Evolutionary conservation across 2,329 filamentous ascomycete species (phyloP), one percentile per base, ranked within the genome.

Genomic region (Aureobasidium lini): DNA sequence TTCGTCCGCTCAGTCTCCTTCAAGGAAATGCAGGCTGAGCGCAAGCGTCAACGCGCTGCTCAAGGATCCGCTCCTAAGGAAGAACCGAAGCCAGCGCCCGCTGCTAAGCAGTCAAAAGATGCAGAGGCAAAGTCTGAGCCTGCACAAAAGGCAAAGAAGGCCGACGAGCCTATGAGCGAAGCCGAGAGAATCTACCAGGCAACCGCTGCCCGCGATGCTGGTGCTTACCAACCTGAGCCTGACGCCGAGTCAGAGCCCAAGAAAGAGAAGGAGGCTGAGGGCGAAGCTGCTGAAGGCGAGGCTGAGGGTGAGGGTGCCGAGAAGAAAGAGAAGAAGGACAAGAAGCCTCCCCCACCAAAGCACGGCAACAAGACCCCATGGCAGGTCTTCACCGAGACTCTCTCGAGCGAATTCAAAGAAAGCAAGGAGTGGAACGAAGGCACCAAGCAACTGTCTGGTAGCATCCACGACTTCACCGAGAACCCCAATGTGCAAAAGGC

Each of bases 341-440:
- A 79, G 39, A 74, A 84, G 31, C 87, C 92, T 11, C 90, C 93
- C 23, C 93, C 92, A 13, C 93, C 94, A n/a, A 93, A 92, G 18
- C 94, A 99, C 70, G 94, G 94, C 62, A 91, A 96, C 77, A 99
- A 99, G 80, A 94, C 93, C 3, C 94, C 94, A 57, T 97, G 94
- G 92, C 90, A 97, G 73, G 94, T 99, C 34, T 99, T 99, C 78
- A 90, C 90, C 70, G 94, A 99, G 71, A 99, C 94, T n/a, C 84
- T 99, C 75, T 85, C 90, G 73, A 82, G 81, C 60, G 94, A 99
- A 75, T 95, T 99, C 77, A 91, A 96, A 74, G 89, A 90, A 56
- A 97, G 92, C 15, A 96, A 97, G 72, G 94, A 99, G 73, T 99
- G 94, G 94, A 96, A 99, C 70, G 94, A 99, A 71, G 95, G 90